Evolutionary conservation across 805 yeast species (phyloP).

Genomic region (Metschnikowia vanudenii): DNA sequence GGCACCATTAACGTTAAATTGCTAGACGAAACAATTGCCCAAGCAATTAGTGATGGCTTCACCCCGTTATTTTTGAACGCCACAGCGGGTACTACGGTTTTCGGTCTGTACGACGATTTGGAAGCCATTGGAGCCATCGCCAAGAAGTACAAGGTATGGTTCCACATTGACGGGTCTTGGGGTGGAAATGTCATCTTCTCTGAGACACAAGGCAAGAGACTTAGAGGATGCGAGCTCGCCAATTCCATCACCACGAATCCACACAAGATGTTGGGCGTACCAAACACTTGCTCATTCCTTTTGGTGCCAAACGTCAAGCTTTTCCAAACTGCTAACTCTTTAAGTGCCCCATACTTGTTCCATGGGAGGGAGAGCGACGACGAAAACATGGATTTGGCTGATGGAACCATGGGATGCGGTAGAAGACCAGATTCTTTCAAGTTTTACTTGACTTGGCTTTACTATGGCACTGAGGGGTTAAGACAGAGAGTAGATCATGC

Average conservation of each 20-base stretch:
- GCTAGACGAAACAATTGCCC: slow-evolving; percentile 45
- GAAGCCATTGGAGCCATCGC: slow-evolving; percentile 54
- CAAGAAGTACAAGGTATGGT: slow-evolving; percentile 58
- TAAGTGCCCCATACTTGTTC: slow-evolving; percentile 78
- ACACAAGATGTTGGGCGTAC: slow-evolving; percentile 87
- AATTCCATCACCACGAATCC: slow-evolving; percentile 81
- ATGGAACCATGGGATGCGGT: slow-evolving; percentile 92
- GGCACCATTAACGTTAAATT: slow-evolving; percentile 57
- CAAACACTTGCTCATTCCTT: slow-evolving; percentile 71
- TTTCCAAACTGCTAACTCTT: slow-evolving; percentile 71
- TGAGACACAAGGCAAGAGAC: slow-evolving; percentile 38
- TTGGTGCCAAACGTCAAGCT: slow-evolving; percentile 64
- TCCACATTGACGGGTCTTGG: slow-evolving; percentile 89
- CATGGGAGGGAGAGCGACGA: slow-evolving; percentile 53
- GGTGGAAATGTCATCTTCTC: slow-evolving; percentile 84
- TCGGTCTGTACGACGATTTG: slow-evolving; percentile 77
- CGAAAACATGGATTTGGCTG: slow-evolving; percentile 73
- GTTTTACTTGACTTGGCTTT: slow-evolving; percentile 76
- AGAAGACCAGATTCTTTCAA: slow-evolving; percentile 80
- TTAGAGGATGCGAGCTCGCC: slow-evolving; percentile 64
- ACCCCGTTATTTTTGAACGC: slow-evolving; percentile 76
- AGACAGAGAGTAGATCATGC: slow-evolving; percentile 71
- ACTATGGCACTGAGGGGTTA: slow-evolving; percentile 71
- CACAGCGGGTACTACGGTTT: slow-evolving; percentile 88
- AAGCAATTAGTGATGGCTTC: slow-evolving; percentile 50